A percentile compares a stretch with the other conserved stretches of the same genome.
These are phyloP conservation scores for Dryas octopetala DNA, from an alignment of 306 rosid genomes.

Conservation along the genomic window DNA sequence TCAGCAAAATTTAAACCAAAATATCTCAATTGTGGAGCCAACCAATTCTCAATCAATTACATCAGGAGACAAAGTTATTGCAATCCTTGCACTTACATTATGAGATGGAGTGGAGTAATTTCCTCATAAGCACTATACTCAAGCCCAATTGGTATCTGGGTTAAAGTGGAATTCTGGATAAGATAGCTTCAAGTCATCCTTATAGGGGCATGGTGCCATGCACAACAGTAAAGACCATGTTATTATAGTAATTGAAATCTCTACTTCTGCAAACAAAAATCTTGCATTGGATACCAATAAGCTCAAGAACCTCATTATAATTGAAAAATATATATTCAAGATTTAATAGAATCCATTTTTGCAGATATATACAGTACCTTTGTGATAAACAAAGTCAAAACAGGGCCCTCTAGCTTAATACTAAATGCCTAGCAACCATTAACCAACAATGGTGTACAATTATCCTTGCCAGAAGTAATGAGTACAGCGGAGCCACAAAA, in stretches of 20 bases:
- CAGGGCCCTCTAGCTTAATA: too few species aligned
- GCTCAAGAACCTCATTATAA: too few species aligned
- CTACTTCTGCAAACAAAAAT: constrained; percentile 7
- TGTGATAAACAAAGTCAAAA: too few species aligned
- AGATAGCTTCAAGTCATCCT: background rate
- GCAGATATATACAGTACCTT: too few species aligned
- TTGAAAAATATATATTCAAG: too few species aligned
- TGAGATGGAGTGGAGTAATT: background rate
- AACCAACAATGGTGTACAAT: background rate
- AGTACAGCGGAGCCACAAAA: background rate
- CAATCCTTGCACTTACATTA: background rate
- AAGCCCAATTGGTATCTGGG: background rate
- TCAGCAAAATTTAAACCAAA: constrained; percentile 11
- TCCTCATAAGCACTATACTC: background rate
- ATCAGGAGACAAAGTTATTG: constrained; percentile 3
- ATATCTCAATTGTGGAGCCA: constrained; percentile 23
- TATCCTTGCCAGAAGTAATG: background rate
- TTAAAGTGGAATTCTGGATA: background rate
- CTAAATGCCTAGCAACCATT: background rate
- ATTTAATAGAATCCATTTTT: too few species aligned
- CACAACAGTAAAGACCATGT: background rate
- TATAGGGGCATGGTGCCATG: background rate
- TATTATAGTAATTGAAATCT: background rate
- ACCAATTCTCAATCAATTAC: constrained; percentile 2
- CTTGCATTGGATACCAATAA: background rate